Conservation (phyloP, 805 yeast species). For the Nakazawaea anatomiae region DNA sequence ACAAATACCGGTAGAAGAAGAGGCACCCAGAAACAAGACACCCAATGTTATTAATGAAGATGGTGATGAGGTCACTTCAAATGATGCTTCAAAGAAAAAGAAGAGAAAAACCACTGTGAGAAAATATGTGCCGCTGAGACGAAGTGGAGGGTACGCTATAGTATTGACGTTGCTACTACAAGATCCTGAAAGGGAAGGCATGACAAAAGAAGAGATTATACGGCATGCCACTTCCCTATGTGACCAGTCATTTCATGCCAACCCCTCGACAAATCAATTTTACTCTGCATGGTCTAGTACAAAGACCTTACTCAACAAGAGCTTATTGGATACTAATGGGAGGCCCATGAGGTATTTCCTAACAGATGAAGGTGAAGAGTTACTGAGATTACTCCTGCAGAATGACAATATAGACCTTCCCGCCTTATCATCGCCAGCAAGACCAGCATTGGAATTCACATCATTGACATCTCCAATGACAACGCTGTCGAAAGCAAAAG, state of each 20-base stretch:
- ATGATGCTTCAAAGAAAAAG: slow-evolving; percentile 15
- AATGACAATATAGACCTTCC: background rate
- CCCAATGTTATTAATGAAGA: slow-evolving; percentile 3
- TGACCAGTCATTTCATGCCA: slow-evolving; percentile 50
- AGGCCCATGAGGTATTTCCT: slow-evolving; percentile 55
- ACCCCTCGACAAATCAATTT: slow-evolving; percentile 55
- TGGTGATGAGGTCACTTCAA: slow-evolving; percentile 11
- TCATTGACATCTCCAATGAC: background rate
- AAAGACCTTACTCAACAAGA: slow-evolving; percentile 56
- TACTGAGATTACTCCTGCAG: slow-evolving; percentile 38
- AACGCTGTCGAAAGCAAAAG: background rate
- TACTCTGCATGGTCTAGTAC: slow-evolving; percentile 75
- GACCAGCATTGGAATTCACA: background rate
- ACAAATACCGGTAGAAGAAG: slow-evolving; percentile 30
- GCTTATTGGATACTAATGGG: slow-evolving; percentile 49
- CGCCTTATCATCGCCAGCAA: background rate
- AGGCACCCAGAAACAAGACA: slow-evolving; percentile 15
- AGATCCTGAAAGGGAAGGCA: slow-evolving; percentile 48
- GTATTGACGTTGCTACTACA: slow-evolving; percentile 48
- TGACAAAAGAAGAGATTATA: slow-evolving; percentile 56
- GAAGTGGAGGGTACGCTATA: slow-evolving; percentile 86
- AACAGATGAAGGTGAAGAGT: slow-evolving; percentile 61
- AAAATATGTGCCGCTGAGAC: slow-evolving; percentile 62
- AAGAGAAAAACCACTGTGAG: slow-evolving; percentile 19
- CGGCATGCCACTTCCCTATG: slow-evolving; percentile 49